Percentiles rank a stretch among this genome's conserved stretches.
phyloP scores from a whole-genome alignment of 805 yeast species.

The Candida namnaoensis region DNA sequence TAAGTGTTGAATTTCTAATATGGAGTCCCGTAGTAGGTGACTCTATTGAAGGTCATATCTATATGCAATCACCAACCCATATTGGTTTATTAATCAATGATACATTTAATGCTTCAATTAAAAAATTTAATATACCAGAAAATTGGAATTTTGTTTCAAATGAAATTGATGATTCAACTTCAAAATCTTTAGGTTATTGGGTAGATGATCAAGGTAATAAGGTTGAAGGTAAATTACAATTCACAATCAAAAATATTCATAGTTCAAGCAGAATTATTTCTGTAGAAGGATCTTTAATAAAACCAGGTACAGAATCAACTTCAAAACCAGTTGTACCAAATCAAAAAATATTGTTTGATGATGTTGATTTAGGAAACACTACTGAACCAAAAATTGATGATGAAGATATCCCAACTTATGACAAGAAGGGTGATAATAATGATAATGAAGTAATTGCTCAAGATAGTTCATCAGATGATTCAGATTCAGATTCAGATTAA shows the following conservation, averaged over 20 bases:
- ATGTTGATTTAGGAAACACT: slow-evolving; percentile 22
- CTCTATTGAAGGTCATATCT: slow-evolving; percentile 73
- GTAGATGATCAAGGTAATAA: slow-evolving; percentile 63
- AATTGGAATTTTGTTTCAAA: slow-evolving; percentile 80
- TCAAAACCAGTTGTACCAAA: slow-evolving; percentile 42
- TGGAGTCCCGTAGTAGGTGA: slow-evolving; percentile 95
- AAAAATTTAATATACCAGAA: slow-evolving; percentile 75
- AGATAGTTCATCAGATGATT: slow-evolving; percentile 18
- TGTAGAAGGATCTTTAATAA: slow-evolving; percentile 71
- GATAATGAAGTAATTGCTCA: slow-evolving; percentile 17
- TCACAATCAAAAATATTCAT: slow-evolving; percentile 64
- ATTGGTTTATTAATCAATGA: slow-evolving; percentile 87
- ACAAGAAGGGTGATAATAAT: slow-evolving; percentile 6
- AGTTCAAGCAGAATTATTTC: slow-evolving; percentile 78
- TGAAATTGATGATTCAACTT: slow-evolving; percentile 50
- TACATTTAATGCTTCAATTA: slow-evolving; percentile 90
- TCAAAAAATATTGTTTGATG: slow-evolving; percentile 42
- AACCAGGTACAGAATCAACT: slow-evolving; percentile 34
- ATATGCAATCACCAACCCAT: slow-evolving; percentile 92
- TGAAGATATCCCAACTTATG: slow-evolving; percentile 9
- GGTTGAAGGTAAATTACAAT: slow-evolving; percentile 75
- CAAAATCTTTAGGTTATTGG: slow-evolving; percentile 77
- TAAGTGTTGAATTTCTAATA: slow-evolving; percentile 68
- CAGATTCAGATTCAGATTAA: slow-evolving; percentile 15
- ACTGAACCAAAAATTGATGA: slow-evolving; percentile 1